phyloP scores from a whole-genome alignment of 176 grass and related monocot genomes.

The Aegilops sharonensis region DNA sequence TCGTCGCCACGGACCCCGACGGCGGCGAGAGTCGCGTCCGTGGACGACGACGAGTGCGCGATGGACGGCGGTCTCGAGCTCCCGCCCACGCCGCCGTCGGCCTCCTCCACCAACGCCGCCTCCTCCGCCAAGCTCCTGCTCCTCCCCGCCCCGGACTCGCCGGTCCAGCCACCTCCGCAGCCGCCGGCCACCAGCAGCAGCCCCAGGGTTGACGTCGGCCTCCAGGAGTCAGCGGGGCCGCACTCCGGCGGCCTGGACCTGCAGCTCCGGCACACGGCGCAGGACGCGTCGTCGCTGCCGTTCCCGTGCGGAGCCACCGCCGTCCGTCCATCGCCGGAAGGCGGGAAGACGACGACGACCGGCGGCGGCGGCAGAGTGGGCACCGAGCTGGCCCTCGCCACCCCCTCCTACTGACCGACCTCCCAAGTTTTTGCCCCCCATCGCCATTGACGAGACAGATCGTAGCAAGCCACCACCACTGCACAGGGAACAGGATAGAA shows the following conservation, averaged over 20 bases:
- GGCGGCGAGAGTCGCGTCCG: background rate
- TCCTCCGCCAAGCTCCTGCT: slow-evolving; percentile 38
- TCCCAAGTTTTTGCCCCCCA: background rate
- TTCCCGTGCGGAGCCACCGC: background rate
- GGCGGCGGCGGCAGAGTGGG: slow-evolving; percentile 15
- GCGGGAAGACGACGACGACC: background rate
- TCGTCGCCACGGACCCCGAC: background rate
- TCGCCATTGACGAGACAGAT: background rate
- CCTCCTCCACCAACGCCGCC: slow-evolving; percentile 50
- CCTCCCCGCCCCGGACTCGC: slow-evolving; percentile 41
- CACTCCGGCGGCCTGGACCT: background rate
- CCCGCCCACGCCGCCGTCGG: slow-evolving; percentile 37
- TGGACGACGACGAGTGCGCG: slow-evolving; percentile 57
- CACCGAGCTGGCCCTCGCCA: slow-evolving; percentile 52
- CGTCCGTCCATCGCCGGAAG: background rate
- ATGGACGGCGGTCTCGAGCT: slow-evolving; percentile 20
- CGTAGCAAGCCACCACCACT: background rate
- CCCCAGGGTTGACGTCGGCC: too few relatives aligned
- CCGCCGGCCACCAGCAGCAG: background rate
- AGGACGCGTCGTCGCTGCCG: slow-evolving; percentile 15
- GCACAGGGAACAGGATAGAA: background rate
- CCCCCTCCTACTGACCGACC: slow-evolving; percentile 30
- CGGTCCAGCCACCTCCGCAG: slow-evolving; percentile 5
- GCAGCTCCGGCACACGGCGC: slow-evolving; percentile 15
- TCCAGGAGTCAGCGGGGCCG: background rate